A percentile compares a stretch with the other conserved stretches of the same genome.
These are phyloP conservation scores for Plantago elongata DNA, from an alignment of 257 asterid species.

Conservation along the genomic window DNA sequence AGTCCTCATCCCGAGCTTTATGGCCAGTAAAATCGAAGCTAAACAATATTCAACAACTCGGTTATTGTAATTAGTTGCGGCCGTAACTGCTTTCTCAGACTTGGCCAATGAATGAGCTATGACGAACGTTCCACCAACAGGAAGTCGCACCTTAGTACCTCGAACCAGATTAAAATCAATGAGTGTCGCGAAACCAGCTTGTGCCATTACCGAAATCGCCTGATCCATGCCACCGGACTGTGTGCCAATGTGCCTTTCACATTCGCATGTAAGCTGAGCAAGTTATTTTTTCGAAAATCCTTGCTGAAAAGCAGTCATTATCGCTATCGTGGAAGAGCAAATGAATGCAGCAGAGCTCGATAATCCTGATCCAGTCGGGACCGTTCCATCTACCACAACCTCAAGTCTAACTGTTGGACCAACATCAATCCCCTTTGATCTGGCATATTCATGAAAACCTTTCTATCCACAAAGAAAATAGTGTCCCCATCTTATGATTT, in stretches of 20 bases:
- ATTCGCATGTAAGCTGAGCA: constrained; percentile 92
- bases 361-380: constrained; percentile 94
- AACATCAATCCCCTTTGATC: constrained; percentile 54
- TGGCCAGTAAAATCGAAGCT: constrained; percentile 84
- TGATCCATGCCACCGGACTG: constrained; percentile 99
- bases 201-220: constrained; percentile 97
- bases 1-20: constrained; percentile 76
- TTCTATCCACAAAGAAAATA: constrained; percentile 28
- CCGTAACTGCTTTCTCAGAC: constrained; percentile 93
- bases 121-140: constrained; percentile 76
- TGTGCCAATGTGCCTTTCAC: constrained; percentile 95
- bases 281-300: no score
- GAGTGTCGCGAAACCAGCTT: constrained; percentile 87
- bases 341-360: constrained; percentile 99
- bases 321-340: constrained; percentile 88
- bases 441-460: constrained; percentile 83
- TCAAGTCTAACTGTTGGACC: constrained; percentile 68
- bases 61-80: constrained; percentile 90
- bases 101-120: constrained; percentile 91
- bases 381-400: constrained; percentile 81
- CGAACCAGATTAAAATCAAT: constrained; percentile 92
- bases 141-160: constrained; percentile 86
- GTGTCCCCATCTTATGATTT: constrained; percentile 12
- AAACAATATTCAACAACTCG: constrained; percentile 91
- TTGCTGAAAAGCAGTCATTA: constrained; percentile 86